phyloP scores from a whole-genome alignment of 2,329 filamentous ascomycete genomes.

The Alternaria brassicicola region DNA sequence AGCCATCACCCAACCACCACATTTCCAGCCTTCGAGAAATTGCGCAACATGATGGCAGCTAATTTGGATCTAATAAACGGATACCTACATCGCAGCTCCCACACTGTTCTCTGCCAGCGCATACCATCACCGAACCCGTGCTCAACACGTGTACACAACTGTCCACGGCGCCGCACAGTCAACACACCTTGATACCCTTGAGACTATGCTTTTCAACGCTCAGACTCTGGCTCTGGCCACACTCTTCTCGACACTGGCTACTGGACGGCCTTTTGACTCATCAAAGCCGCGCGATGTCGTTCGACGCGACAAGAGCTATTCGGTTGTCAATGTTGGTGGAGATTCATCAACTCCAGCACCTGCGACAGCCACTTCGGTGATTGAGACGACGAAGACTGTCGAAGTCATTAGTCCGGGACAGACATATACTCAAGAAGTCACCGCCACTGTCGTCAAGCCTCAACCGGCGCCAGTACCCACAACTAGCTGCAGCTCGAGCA shows the following conservation, averaged over 20 bases:
- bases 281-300: constrained; percentile 19
- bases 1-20: constrained; percentile 39
- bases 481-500: constrained; percentile 22
- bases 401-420: constrained; percentile 30
- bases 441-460: constrained; percentile 24
- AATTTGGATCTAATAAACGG: constrained; percentile 26
- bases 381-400: constrained; percentile 36
- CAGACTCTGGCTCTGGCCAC: constrained; percentile 27
- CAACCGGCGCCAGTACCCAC: constrained; percentile 18
- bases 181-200: constrained; percentile 15
- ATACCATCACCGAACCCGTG: constrained; percentile 15
- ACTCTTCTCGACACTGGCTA: constrained; percentile 29
- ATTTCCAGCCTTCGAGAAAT: constrained; percentile 37
- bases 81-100: constrained; percentile 16
- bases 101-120: constrained; percentile 13
- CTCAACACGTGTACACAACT: constrained; percentile 16
- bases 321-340: constrained; percentile 50
- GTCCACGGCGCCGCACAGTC: constrained; percentile 7
- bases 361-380: constrained; percentile 27
- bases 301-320: constrained; percentile 43
- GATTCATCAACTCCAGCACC: constrained; percentile 35
- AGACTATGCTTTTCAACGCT: constrained; percentile 37
- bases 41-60: constrained; percentile 14
- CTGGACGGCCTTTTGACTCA: constrained; percentile 37
- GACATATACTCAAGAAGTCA: constrained; percentile 34